Evolutionary conservation across 2,329 filamentous ascomycete species (phyloP), one percentile per base, ranked within the genome.

Genomic region (Graphiopsis chlorocephala): DNA sequence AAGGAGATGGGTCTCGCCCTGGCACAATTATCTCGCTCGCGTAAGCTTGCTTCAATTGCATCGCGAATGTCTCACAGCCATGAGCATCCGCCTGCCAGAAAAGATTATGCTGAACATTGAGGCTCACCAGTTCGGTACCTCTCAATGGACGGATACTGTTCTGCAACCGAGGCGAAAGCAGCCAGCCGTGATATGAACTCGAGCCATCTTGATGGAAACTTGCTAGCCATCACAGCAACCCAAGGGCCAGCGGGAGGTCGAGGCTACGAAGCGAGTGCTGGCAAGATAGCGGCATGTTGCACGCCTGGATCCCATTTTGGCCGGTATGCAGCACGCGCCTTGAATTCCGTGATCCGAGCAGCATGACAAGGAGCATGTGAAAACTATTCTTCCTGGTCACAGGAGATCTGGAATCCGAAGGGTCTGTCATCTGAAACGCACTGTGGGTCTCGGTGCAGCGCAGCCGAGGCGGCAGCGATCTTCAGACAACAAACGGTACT

Each of bases 391-490:
- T 31, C 23, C 50, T 20, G 29, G 50, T 53, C 28, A 28, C 50
- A 29, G 15, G n/a, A 56, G 53, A 56, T 56, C 53, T 56, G 31
- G 53, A 56, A 56, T 25, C 20, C 23, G 20, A 20, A 26, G 17
- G 53, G 31, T 38, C 53, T 31, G 28, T 29, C 26, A 28, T 31
- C 26, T 58, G 55, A 58, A 58, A 58, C 55, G 55, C 35, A 45
- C 25, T 45, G 35, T 35, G 33, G 55, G 55, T 38, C 55, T 56
- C 55, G 55, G 55, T 58, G 35, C 35, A 38, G 55, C 55, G 23
- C 31, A 58, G 33, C 55, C 55, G 55, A 58, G n/a, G 23, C 55
- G 35, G 55, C n/a, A 58, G 35, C 35, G 55, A 58, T 58, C 55
- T 42, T 45, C 35, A 58, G 33, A 38, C n/a, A 42, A 20, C 55